These are phyloP conservation scores for Tuber aestivum DNA, from an alignment of 495 filamentous ascomycete species.

Conservation along the genomic window DNA sequence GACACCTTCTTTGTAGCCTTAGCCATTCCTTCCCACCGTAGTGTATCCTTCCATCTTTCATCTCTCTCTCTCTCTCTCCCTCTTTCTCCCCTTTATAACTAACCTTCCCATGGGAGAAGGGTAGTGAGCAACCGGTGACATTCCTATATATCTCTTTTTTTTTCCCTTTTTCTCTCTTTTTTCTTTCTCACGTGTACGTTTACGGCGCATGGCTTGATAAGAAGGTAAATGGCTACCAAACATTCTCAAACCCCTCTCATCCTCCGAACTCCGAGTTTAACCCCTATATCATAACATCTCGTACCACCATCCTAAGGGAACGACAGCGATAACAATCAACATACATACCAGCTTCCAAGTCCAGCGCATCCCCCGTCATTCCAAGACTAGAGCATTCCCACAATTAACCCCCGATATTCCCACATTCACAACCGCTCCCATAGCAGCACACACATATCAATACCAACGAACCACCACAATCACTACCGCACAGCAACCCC, in stretches of 20 bases:
- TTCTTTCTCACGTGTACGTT: not conserved
- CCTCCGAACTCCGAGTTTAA: not conserved
- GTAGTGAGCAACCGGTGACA: not conserved
- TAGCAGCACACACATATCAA: too few relatives aligned
- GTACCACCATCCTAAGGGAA: too few relatives aligned
- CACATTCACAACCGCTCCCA: too few relatives aligned
- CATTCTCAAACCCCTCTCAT: not conserved
- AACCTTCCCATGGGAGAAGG: not conserved
- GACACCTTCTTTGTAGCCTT: not conserved
- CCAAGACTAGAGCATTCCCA: too few relatives aligned
- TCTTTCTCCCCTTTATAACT: not conserved
- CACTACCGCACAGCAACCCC: too few relatives aligned
- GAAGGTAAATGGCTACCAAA: not conserved
- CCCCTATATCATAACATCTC: too few relatives aligned
- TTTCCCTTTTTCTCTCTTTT: not conserved
- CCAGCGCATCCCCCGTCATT: too few relatives aligned
- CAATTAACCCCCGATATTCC: too few relatives aligned
- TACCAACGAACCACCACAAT: too few relatives aligned
- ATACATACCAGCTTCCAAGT: too few relatives aligned
- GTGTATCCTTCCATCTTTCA: not conserved
- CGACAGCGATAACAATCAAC: too few relatives aligned
- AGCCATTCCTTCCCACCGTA: not conserved
- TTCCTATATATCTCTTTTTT: not conserved
- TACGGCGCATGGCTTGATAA: not conserved
- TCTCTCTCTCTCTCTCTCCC: not conserved